These are phyloP conservation scores for Globisporangium emineosum DNA, from an alignment of 352 stramenopile genomes.

Conservation along the genomic window DNA sequence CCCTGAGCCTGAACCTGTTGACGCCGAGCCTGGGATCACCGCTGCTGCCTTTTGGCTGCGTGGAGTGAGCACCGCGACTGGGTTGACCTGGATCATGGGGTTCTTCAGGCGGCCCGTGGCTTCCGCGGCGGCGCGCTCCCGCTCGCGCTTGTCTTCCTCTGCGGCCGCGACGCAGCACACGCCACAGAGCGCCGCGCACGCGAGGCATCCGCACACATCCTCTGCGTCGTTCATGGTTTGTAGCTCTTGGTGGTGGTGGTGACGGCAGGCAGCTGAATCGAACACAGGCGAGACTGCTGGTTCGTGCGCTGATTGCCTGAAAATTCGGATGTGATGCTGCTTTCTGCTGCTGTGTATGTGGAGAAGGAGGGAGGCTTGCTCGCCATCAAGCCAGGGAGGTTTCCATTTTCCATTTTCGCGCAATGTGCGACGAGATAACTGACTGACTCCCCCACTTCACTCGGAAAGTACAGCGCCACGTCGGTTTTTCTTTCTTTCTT, in stretches of 20 bases:
- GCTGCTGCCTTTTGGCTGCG: conserved; percentile 30
- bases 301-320: conserved; percentile 2
- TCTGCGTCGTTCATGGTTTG: conserved; percentile 70
- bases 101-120: conserved; percentile 42
- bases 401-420: conserved; percentile 13
- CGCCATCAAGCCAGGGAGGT: conserved; percentile 1
- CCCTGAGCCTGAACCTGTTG: conserved; percentile 5
- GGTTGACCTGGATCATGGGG: conserved; percentile 60
- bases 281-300: not conserved
- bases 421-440: not conserved
- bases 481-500: not conserved
- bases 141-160: conserved; percentile 79
- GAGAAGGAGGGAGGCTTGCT: not conserved
- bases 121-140: conserved; percentile 44
- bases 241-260: not conserved
- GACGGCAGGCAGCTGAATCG: not conserved
- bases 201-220: conserved; percentile 72
- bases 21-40: not conserved
- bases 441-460: not conserved
- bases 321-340: conserved; percentile 4
- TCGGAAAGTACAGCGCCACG: not conserved
- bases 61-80: conserved; percentile 52
- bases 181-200: conserved; percentile 66
- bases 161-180: conserved; percentile 75
- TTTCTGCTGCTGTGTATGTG: not conserved